Evolutionary conservation across 2,329 filamentous ascomycete genomes (phyloP).

Genomic region (Verticillium nonalfalfae): DNA sequence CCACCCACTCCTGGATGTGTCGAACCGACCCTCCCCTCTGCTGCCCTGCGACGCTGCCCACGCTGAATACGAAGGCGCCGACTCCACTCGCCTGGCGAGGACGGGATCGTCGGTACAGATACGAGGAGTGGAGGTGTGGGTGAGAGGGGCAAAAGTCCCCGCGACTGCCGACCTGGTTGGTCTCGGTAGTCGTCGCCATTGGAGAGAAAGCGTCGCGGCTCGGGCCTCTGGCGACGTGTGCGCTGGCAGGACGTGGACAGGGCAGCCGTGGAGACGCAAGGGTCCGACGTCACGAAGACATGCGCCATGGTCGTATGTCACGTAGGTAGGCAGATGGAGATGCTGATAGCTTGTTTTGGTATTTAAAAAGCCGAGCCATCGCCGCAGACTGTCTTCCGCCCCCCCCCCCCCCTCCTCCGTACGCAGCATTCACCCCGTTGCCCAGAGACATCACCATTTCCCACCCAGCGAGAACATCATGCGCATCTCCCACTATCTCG

Average conservation of each 20-base stretch:
- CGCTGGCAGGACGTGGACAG: neutral
- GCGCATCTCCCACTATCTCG: slow-evolving; percentile 34
- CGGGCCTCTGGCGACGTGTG: no score
- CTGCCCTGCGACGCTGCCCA: neutral
- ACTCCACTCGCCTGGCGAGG: neutral
- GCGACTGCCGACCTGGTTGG: neutral
- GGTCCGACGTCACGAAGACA: neutral
- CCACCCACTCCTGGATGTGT: no score
- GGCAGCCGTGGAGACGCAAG: no score
- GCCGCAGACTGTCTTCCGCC: no score
- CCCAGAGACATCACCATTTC: no score
- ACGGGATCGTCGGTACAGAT: neutral
- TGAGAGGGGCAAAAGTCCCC: neutral
- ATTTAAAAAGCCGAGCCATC: neutral
- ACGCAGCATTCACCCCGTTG: neutral
- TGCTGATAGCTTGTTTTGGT: no score
- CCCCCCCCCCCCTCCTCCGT: no score
- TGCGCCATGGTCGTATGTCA: no score
- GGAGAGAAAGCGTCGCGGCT: no score
- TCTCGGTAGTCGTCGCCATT: neutral
- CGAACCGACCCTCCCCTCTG: neutral
- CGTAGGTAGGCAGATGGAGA: no score
- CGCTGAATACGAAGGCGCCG: no score
- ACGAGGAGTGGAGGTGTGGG: neutral
- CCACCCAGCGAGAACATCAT: slow-evolving; percentile 24